Conservation (phyloP, 1,284 basidiomycete genomes). For the Malassezia restricta region DNA sequence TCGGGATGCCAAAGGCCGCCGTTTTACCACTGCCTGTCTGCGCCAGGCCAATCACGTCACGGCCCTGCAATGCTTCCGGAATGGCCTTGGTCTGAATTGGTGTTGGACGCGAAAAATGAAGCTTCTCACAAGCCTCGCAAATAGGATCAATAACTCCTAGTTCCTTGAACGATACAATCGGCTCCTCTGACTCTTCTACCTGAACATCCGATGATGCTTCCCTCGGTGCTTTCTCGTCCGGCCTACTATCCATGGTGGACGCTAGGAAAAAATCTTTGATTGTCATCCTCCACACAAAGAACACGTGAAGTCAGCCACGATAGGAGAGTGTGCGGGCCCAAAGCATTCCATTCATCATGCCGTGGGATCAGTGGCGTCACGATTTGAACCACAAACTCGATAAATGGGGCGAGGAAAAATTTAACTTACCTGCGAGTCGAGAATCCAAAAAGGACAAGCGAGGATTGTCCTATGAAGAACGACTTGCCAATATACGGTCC, state of each 20-base stretch:
- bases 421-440: background rate
- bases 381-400: constrained; percentile 11
- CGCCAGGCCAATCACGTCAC: constrained; percentile 94
- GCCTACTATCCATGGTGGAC: background rate
- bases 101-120: constrained; percentile 77
- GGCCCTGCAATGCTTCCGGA: constrained; percentile 74
- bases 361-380: constrained; percentile 12
- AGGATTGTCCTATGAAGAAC: constrained; percentile 9
- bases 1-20: constrained; percentile 89
- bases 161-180: constrained; percentile 46
- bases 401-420: constrained; percentile 9
- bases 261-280: background rate
- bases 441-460: background rate
- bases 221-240: background rate
- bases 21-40: constrained; percentile 97
- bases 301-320: background rate
- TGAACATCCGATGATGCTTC: background rate
- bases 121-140: constrained; percentile 67
- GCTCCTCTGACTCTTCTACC: background rate
- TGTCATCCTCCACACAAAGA: background rate
- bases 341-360: background rate
- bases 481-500: constrained; percentile 3
- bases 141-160: constrained; percentile 82
- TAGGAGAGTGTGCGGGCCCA: background rate
- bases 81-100: constrained; percentile 83